These are phyloP conservation scores for Ampelocalamus luodianensis DNA, from an alignment of 176 grass and related monocot genomes.

Conservation along the genomic window DNA sequence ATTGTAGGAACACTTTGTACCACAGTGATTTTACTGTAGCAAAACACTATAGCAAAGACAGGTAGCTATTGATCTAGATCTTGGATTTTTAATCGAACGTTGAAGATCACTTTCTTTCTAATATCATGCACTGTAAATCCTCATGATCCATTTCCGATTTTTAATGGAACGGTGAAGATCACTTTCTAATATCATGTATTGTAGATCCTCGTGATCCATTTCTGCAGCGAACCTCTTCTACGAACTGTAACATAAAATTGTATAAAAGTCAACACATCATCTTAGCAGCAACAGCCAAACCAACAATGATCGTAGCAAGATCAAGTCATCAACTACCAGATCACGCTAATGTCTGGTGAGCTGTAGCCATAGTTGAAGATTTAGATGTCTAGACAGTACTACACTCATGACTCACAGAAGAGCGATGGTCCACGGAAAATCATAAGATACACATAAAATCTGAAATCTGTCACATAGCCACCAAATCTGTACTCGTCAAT, in stretches of 20 bases:
- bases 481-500: constrained; percentile 26
- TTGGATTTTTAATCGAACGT: too few species aligned
- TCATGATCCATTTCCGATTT: too few species aligned
- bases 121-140: too few species aligned
- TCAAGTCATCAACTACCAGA: background rate
- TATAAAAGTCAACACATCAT: background rate
- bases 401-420: constrained; percentile 23
- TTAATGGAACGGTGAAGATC: too few species aligned
- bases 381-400: background rate
- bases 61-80: too few species aligned
- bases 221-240: background rate
- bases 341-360: background rate
- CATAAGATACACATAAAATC: constrained; percentile 20
- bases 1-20: too few species aligned
- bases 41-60: too few species aligned
- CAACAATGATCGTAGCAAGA: constrained; percentile 31
- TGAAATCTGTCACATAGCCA: background rate
- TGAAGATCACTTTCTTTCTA: too few species aligned
- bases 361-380: background rate
- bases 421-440: constrained; percentile 23
- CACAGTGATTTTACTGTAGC: too few species aligned
- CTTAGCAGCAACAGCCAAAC: constrained; percentile 22
- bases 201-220: too few species aligned
- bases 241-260: background rate
- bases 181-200: too few species aligned